These are phyloP conservation scores for Rhododendron griersonianum DNA, from an alignment of 148 eudicot species.

Conservation along the genomic window DNA sequence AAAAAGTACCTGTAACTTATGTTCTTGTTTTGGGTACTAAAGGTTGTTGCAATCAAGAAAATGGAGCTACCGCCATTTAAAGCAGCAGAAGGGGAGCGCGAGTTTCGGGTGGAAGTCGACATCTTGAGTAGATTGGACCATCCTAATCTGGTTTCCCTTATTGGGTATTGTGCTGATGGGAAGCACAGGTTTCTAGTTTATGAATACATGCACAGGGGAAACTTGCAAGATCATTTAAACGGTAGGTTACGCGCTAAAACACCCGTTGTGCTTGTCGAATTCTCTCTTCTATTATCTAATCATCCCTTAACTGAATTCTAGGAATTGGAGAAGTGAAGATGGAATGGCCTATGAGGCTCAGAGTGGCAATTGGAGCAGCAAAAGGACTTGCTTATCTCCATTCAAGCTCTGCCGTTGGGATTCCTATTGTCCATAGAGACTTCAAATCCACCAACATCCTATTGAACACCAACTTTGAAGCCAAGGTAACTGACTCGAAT, in stretches of 20 bases:
- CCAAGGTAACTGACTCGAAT: constrained; percentile 50
- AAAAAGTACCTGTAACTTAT: not conserved
- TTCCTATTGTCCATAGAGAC: constrained; percentile 93
- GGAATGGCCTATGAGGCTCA: constrained; percentile 89
- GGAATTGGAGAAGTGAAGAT: constrained; percentile 66
- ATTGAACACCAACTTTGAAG: constrained; percentile 64
- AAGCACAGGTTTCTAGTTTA: constrained; percentile 84
- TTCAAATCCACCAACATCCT: constrained; percentile 97
- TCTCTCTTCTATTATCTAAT: not conserved
- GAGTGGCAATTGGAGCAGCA: constrained; percentile 95
- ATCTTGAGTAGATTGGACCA: constrained; percentile 89
- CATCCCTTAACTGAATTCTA: not conserved
- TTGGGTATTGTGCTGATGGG: constrained; percentile 94
- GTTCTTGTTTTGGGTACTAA: not conserved
- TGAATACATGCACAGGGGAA: constrained; percentile 82
- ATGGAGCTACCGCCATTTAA: constrained; percentile 77
- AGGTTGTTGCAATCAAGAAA: constrained; percentile 98
- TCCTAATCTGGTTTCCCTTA: constrained; percentile 79
- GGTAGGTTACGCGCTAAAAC: constrained; percentile 34
- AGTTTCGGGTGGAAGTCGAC: constrained; percentile 91
- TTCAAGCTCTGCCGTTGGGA: constrained; percentile 84
- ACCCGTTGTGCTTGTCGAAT: not conserved
- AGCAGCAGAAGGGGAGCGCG: constrained; percentile 89
- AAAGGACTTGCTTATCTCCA: constrained; percentile 93
- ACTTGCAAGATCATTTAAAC: constrained; percentile 85